Conservation (phyloP, 2,329 filamentous ascomycete species). For the Colletotrichum echinochloae region DNA sequence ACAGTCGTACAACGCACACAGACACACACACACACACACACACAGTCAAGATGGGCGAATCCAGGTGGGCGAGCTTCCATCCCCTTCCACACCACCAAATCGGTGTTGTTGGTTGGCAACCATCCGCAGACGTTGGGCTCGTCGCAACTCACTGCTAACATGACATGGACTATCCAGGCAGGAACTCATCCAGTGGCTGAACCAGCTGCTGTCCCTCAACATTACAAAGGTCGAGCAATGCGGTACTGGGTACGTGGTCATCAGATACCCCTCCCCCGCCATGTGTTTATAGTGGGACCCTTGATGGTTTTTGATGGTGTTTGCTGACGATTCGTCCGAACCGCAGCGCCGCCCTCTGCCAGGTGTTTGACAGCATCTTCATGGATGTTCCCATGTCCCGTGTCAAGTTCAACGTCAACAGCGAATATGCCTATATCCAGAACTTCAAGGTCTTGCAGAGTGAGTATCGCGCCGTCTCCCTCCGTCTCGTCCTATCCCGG, state of each 20-base stretch:
- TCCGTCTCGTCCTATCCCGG: not conserved
- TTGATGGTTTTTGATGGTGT: slow-evolving; percentile 28
- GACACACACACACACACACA: slow-evolving; percentile 12
- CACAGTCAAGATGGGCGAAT: slow-evolving; percentile 69
- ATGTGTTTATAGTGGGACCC: slow-evolving; percentile 37
- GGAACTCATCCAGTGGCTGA: slow-evolving; percentile 95
- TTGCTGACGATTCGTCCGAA: slow-evolving; percentile 44
- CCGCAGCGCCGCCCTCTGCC: slow-evolving; percentile 89
- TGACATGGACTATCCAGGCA: slow-evolving; percentile 71
- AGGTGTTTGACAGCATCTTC: slow-evolving; percentile 99
- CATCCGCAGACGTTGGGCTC: slow-evolving; percentile 3
- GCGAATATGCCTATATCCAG: slow-evolving; percentile 96
- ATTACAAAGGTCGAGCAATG: slow-evolving; percentile 99
- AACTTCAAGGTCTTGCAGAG: slow-evolving; percentile 99
- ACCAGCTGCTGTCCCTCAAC: slow-evolving; percentile 97
- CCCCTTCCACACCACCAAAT: slow-evolving; percentile 18
- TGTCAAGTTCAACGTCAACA: slow-evolving; percentile 98
- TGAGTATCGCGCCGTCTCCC: slow-evolving; percentile 59
- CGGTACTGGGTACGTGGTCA: slow-evolving; percentile 84
- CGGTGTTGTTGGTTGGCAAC: not conserved
- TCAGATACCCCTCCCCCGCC: slow-evolving; percentile 51
- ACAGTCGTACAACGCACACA: no score
- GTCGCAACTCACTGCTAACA: slow-evolving; percentile 28
- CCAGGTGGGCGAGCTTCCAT: slow-evolving; percentile 58
- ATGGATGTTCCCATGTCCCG: slow-evolving; percentile 93